Conservation (phyloP, 306 rosid species). For the Cicer arietinum region DNA sequence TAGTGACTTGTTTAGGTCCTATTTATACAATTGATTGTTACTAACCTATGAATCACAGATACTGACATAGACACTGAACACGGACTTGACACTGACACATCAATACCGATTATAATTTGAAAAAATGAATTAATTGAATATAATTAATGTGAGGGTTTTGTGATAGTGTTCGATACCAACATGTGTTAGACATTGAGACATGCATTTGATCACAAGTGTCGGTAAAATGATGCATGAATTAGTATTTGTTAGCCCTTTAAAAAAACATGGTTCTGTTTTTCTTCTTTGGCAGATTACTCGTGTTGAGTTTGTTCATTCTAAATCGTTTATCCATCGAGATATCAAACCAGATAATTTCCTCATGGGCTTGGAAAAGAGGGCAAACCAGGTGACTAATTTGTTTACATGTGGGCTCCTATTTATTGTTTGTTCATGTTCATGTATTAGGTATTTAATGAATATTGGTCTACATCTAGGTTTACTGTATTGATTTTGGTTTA, state of each 20-base stretch:
- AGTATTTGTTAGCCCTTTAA: neutral
- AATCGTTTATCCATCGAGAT: conserved; percentile 93
- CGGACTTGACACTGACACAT: too few relatives aligned
- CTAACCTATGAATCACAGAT: too few relatives aligned
- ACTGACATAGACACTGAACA: too few relatives aligned
- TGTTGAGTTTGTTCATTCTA: conserved; percentile 87
- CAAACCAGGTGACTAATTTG: conserved; percentile 73
- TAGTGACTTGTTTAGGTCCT: neutral
- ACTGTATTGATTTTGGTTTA: conserved; percentile 89
- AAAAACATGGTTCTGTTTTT: neutral
- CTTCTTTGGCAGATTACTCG: conserved; percentile 71
- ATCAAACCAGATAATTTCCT: conserved; percentile 96
- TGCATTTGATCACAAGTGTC: neutral
- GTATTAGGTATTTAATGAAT: conserved; percentile 34
- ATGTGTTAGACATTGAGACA: too few relatives aligned
- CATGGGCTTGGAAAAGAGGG: conserved; percentile 94
- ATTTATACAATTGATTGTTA: too few relatives aligned
- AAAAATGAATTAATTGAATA: too few relatives aligned
- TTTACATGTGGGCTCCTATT: conserved; percentile 13
- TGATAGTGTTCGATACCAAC: too few relatives aligned
- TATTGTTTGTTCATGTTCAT: conserved; percentile 6
- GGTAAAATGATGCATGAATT: conserved; percentile 3
- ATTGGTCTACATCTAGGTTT: conserved; percentile 55
- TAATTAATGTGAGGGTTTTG: too few relatives aligned
- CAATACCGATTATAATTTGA: too few relatives aligned